Conservation (phyloP, 768 basidiomycete genomes). For the Podaxis carcinomalis region DNA sequence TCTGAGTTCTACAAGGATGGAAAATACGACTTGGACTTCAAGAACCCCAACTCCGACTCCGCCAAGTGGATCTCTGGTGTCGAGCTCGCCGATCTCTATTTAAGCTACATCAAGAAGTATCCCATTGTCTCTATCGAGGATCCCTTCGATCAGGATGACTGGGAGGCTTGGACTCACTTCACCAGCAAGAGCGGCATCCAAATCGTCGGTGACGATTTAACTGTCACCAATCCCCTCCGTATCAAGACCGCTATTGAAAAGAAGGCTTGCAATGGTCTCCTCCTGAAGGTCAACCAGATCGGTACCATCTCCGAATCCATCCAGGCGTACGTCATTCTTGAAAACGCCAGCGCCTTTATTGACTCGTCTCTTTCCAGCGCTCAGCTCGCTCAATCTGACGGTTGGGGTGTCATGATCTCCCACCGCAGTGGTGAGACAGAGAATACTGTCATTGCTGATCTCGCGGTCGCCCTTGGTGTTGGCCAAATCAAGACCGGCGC, state of each 20-base stretch:
- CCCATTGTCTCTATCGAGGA: constrained; percentile 96
- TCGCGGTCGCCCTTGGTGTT: constrained; percentile 86
- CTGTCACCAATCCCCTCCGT: constrained; percentile 94
- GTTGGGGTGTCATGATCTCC: constrained; percentile 99
- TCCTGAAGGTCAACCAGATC: constrained; percentile 99
- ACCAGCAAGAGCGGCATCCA: constrained; percentile 76
- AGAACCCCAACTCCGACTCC: constrained; percentile 98
- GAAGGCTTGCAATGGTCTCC: constrained; percentile 98
- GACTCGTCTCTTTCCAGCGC: constrained; percentile 47
- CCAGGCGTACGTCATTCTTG: constrained; percentile 71
- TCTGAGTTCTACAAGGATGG: constrained; percentile 99
- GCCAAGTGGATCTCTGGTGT: constrained; percentile 93
- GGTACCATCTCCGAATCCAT: constrained; percentile 99
- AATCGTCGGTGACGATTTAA: constrained; percentile 95
- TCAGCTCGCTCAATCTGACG: constrained; percentile 91
- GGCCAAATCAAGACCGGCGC: constrained; percentile 99
- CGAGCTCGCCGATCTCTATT: constrained; percentile 91
- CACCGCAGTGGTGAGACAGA: constrained; percentile 99
- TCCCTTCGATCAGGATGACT: constrained; percentile 99
- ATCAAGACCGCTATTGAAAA: constrained; percentile 99
- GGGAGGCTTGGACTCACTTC: constrained; percentile 96
- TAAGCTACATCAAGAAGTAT: constrained; percentile 85
- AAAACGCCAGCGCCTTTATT: neutral
- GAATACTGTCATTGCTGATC: constrained; percentile 94
- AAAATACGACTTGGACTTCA: constrained; percentile 98